These are phyloP conservation scores for Schoenoplectus tabernaemontani DNA, from an alignment of 202 grass and related monocot genomes.

Conservation along the genomic window DNA sequence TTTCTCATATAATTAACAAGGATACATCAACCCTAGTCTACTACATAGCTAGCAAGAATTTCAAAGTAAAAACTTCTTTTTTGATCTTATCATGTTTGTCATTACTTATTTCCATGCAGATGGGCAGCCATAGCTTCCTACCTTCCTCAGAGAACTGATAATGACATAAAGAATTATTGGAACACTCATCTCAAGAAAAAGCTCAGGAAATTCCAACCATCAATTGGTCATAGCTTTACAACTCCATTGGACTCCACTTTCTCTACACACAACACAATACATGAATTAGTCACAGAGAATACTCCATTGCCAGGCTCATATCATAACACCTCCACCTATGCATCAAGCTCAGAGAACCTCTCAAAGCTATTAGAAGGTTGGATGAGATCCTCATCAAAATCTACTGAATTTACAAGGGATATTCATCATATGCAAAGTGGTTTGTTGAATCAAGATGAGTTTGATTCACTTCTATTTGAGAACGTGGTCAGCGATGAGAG, in stretches of 20 bases:
- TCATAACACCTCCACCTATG: constrained; percentile 13
- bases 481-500: constrained; percentile 3
- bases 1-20: not conserved
- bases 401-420: not conserved
- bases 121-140: constrained; percentile 90
- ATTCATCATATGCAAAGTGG: not conserved
- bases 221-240: not conserved
- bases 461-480: constrained; percentile 9
- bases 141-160: constrained; percentile 76
- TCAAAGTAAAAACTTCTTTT: not conserved
- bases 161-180: constrained; percentile 99
- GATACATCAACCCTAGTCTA: constrained; percentile 3
- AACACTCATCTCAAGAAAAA: constrained; percentile 93
- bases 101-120: constrained; percentile 28
- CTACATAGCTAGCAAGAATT: constrained; percentile 5
- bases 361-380: constrained; percentile 28
- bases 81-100: constrained; percentile 9
- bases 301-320: not conserved
- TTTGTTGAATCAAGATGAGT: constrained; percentile 9
- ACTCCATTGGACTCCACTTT: not conserved
- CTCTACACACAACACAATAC: not conserved
- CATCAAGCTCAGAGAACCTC: constrained; percentile 33
- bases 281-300: constrained; percentile 26
- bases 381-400: constrained; percentile 5
- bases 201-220: constrained; percentile 18